These are phyloP conservation scores for Suillus subalutaceus DNA, from an alignment of 768 basidiomycete species.

Conservation along the genomic window DNA sequence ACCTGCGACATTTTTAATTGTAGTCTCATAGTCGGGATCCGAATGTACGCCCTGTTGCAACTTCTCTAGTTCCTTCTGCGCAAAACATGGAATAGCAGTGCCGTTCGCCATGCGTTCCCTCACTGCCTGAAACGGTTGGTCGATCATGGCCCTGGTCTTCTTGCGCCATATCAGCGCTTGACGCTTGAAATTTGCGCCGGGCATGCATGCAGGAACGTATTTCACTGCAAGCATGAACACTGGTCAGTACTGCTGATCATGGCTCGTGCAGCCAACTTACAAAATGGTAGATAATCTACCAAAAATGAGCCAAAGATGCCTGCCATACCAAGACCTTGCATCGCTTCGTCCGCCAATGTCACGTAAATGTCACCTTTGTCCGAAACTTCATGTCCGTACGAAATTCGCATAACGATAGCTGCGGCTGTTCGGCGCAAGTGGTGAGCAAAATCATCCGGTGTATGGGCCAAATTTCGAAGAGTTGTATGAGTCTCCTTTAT, in stretches of 20 bases:
- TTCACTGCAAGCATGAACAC: constrained; percentile 33
- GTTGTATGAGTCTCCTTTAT: constrained; percentile 40
- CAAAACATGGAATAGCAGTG: constrained; percentile 43
- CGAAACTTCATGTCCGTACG: constrained; percentile 43
- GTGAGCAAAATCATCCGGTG: constrained; percentile 40
- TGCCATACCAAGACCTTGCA: constrained; percentile 38
- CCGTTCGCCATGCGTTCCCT: constrained; percentile 47
- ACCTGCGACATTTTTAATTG: constrained; percentile 53
- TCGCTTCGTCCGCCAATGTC: constrained; percentile 41
- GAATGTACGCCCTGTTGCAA: constrained; percentile 26
- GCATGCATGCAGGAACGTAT: constrained; percentile 52
- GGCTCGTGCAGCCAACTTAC: constrained; percentile 23
- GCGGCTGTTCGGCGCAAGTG: constrained; percentile 42
- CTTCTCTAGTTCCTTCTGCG: constrained; percentile 41
- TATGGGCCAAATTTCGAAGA: constrained; percentile 39
- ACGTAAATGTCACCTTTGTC: constrained; percentile 44
- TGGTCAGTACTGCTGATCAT: neutral
- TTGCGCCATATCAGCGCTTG: constrained; percentile 46
- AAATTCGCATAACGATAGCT: constrained; percentile 43
- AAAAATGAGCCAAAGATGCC: constrained; percentile 48
- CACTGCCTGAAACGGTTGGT: constrained; percentile 44
- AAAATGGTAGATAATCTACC: constrained; percentile 39
- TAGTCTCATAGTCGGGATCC: constrained; percentile 42
- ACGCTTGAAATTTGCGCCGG: constrained; percentile 51
- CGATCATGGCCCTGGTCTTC: constrained; percentile 32